A percentile compares a stretch with the other conserved stretches of the same genome.
phyloP scores from a whole-genome alignment of 805 yeast species.

The Candida vartiovaarae region DNA sequence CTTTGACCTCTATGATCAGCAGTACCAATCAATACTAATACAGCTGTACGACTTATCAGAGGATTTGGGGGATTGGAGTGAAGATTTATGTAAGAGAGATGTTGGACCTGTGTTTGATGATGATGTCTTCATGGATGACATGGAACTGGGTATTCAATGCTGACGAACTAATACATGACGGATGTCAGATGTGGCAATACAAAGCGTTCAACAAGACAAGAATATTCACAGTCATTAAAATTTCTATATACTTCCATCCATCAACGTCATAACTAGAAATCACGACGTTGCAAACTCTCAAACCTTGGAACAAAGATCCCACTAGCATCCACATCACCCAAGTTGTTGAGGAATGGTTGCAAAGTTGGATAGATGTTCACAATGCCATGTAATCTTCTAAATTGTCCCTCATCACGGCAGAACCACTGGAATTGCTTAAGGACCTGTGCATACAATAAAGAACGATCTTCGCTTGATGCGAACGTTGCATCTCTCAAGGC shows the following conservation, averaged over 20 bases:
- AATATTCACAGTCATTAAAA: background rate
- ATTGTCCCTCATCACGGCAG: slow-evolving; percentile 21
- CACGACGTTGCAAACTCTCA: slow-evolving; percentile 3
- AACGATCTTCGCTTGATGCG: slow-evolving; percentile 13
- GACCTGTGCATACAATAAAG: slow-evolving; percentile 17
- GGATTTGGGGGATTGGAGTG: slow-evolving; percentile 9
- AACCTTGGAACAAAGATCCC: slow-evolving; percentile 10
- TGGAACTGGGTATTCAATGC: background rate
- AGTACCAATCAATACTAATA: slow-evolving; percentile 5
- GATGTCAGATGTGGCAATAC: too few species aligned
- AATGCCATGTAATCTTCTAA: slow-evolving; percentile 6
- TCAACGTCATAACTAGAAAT: background rate
- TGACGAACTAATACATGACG: too few species aligned
- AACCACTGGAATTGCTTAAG: slow-evolving; percentile 16
- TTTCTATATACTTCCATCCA: background rate
- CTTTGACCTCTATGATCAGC: slow-evolving; percentile 12
- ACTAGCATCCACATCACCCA: slow-evolving; percentile 8
- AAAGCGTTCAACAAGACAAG: too few species aligned
- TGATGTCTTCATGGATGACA: background rate
- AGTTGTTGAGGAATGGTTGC: slow-evolving; percentile 7
- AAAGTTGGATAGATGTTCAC: slow-evolving; percentile 12
- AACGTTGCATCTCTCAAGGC: slow-evolving; percentile 71
- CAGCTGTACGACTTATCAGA: slow-evolving; percentile 4
- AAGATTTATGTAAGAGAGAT: slow-evolving; percentile 3
- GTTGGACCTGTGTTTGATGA: background rate